phyloP scores from a whole-genome alignment of 306 rosid genomes.

The Fagus sylvatica region DNA sequence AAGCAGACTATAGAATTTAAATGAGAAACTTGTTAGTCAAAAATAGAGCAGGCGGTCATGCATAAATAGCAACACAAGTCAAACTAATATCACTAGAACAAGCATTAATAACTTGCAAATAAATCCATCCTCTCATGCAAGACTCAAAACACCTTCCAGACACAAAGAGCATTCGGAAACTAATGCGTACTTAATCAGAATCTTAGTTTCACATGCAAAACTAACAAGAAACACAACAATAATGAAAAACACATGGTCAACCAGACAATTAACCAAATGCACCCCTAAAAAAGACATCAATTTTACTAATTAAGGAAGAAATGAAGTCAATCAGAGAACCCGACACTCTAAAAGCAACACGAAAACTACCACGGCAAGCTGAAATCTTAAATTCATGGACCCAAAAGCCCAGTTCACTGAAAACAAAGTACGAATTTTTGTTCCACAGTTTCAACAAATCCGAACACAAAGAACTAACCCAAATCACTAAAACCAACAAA shows the following conservation, averaged over 20 bases:
- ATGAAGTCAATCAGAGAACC: neutral
- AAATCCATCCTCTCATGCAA: neutral
- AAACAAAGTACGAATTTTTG: conserved; percentile 19
- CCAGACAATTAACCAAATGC: neutral
- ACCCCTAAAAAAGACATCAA: neutral
- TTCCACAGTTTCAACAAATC: conserved; percentile 1
- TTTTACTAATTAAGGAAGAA: neutral
- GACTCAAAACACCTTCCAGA: neutral
- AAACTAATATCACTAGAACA: neutral
- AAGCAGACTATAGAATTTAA: neutral
- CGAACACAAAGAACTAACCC: conserved; percentile 25
- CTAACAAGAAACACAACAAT: neutral
- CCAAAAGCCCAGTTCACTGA: neutral
- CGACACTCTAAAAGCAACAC: neutral
- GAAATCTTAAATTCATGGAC: neutral
- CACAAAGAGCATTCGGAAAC: neutral
- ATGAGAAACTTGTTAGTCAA: neutral
- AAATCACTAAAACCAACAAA: conserved; percentile 26
- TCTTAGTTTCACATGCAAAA: neutral
- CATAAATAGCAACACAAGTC: neutral
- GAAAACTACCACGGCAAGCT: neutral
- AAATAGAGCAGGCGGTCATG: neutral
- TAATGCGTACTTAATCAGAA: neutral
- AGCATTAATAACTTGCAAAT: neutral
- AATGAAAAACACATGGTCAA: neutral